These are phyloP conservation scores for Oryza punctata DNA, from an alignment of 176 grass and related monocot genomes.

Conservation along the genomic window DNA sequence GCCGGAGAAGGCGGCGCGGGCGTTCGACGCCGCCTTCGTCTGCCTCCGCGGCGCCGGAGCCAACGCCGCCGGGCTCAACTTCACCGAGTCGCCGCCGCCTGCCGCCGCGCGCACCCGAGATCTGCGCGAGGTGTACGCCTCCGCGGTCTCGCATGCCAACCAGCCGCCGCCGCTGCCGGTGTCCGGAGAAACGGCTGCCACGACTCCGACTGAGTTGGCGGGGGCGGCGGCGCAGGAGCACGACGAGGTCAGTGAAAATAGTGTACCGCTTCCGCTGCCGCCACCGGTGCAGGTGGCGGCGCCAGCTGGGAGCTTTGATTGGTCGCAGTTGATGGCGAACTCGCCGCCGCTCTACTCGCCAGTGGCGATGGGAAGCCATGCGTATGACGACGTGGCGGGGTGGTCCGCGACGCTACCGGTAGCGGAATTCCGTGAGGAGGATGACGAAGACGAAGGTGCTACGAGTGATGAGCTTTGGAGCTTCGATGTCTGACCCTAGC, in stretches of 20 bases:
- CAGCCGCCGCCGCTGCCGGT: no score
- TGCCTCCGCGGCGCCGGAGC: no score
- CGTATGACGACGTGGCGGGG: not conserved
- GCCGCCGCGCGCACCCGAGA: no score
- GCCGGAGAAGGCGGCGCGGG: constrained; percentile 44
- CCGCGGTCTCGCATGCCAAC: no score
- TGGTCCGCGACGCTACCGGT: not conserved
- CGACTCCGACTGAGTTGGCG: no score
- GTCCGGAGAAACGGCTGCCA: no score
- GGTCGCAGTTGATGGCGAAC: not conserved
- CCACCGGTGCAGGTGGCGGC: not conserved
- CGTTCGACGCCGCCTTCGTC: constrained; percentile 55
- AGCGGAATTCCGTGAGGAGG: constrained; percentile 12
- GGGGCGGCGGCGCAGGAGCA: not conserved
- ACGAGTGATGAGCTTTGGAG: not conserved
- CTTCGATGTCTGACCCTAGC: constrained; percentile 7
- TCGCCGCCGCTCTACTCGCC: constrained; percentile 28
- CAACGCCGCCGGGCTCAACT: no score
- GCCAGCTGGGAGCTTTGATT: not conserved
- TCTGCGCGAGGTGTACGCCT: no score
- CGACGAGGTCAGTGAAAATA: not conserved
- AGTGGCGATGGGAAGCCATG: not conserved
- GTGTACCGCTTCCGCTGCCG: not conserved
- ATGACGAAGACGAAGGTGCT: not conserved
- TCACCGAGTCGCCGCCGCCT: no score